Conservation (phyloP, 2,329 filamentous ascomycete genomes). For the Niveomyces coronatus region DNA sequence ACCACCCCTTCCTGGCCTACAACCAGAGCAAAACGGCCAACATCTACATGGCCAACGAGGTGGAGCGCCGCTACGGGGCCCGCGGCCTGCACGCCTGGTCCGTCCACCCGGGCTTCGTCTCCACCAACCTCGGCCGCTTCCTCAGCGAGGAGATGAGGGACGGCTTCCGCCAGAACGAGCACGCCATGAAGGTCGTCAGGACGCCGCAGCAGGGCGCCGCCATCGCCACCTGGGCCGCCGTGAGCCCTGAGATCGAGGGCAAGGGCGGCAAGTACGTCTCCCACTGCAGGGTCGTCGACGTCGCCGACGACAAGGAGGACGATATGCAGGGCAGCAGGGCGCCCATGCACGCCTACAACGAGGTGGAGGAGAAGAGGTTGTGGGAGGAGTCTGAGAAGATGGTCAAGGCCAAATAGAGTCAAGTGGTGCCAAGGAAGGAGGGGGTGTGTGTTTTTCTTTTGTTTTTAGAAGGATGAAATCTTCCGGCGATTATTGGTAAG, state of each 20-base stretch:
- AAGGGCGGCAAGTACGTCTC: slow-evolving; percentile 34
- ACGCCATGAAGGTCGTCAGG: slow-evolving; percentile 1
- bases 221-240: slow-evolving; percentile 30
- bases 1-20: slow-evolving; percentile 23
- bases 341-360: no score
- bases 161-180: slow-evolving; percentile 15
- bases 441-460: no score
- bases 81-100: slow-evolving; percentile 27
- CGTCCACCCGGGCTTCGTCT: slow-evolving; percentile 28
- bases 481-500: no score
- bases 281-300: no score
- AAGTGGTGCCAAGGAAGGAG: no score
- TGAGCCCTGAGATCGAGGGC: slow-evolving; percentile 27
- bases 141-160: not conserved
- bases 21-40: slow-evolving; percentile 37
- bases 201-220: slow-evolving; percentile 31
- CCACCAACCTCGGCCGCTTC: not conserved
- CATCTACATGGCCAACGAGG: slow-evolving; percentile 35
- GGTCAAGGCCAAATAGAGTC: no score
- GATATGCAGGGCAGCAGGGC: no score
- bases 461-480: no score
- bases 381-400: no score
- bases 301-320: no score
- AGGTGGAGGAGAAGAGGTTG: no score
- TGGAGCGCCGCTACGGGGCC: slow-evolving; percentile 34